phyloP scores from a whole-genome alignment of 768 basidiomycete genomes.

The Tephrocybe sp. region DNA sequence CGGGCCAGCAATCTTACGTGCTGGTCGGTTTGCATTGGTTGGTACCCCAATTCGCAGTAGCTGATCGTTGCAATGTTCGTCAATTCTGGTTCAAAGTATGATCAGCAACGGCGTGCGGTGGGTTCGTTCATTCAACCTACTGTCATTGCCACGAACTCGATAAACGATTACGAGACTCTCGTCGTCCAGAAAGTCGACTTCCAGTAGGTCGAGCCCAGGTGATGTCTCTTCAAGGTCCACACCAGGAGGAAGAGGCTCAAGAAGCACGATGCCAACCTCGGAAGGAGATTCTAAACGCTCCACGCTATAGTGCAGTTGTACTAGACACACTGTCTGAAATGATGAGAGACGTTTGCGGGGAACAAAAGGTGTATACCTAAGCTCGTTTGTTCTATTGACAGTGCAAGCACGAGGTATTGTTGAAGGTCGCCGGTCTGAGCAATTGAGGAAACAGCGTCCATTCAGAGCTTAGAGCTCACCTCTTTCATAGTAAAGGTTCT shows the following conservation, averaged over 20 bases:
- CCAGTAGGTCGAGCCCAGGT: conserved; percentile 53
- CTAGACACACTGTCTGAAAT: conserved; percentile 50
- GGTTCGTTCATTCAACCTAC: conserved; percentile 40
- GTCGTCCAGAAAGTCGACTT: conserved; percentile 80
- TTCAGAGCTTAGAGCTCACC: conserved; percentile 36
- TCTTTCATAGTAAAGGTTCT: conserved; percentile 50
- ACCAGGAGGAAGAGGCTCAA: conserved; percentile 54
- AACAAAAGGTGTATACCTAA: conserved; percentile 39
- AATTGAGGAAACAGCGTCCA: conserved; percentile 26
- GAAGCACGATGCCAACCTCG: conserved; percentile 49
- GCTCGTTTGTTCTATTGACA: conserved; percentile 38
- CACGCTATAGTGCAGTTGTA: conserved; percentile 49
- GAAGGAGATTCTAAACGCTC: conserved; percentile 36
- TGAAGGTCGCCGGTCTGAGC: conserved; percentile 41
- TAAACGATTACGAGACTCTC: conserved; percentile 65
- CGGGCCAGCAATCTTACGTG: conserved; percentile 57
- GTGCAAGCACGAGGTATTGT: conserved; percentile 54
- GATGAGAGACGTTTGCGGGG: conserved; percentile 14
- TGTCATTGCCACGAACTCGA: conserved; percentile 44
- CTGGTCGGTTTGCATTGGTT: conserved; percentile 43
- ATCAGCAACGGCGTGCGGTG: conserved; percentile 27
- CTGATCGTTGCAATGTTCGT: conserved; percentile 63
- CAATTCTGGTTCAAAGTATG: conserved; percentile 45
- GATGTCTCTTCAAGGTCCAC: conserved; percentile 36
- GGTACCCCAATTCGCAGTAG: conserved; percentile 63